Percentiles rank a stretch among this genome's conserved stretches.
Conservation (phyloP, 148 eudicot genomes). For the Spergularia marina region DNA sequence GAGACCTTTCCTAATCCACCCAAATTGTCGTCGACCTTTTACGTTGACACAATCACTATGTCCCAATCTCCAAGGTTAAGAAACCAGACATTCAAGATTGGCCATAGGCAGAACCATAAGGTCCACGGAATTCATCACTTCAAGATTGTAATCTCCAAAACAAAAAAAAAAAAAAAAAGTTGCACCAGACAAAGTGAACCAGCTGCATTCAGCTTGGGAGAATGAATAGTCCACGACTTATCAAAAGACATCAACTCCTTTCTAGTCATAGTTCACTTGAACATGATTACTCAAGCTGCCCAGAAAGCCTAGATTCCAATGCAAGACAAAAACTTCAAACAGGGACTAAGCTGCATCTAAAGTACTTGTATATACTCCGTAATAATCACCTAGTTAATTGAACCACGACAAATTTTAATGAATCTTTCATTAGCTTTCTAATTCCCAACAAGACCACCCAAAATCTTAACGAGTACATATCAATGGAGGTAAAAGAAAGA, state of each 20-base stretch:
- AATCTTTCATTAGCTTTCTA: not conserved
- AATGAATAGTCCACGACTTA: slow-evolving; percentile 55
- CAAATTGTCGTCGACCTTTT: slow-evolving; percentile 63
- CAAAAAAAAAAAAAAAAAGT: slow-evolving; percentile 10
- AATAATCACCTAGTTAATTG: slow-evolving; percentile 48
- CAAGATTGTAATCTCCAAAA: slow-evolving; percentile 38
- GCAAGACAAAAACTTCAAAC: slow-evolving; percentile 64
- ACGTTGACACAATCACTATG: slow-evolving; percentile 20
- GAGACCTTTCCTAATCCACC: slow-evolving; percentile 77
- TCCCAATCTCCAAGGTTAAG: slow-evolving; percentile 88
- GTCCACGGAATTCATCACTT: too few species aligned
- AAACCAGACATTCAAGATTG: slow-evolving; percentile 62
- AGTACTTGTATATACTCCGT: slow-evolving; percentile 51
- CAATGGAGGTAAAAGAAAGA: too few species aligned
- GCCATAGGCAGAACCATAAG: too few species aligned
- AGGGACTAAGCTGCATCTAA: slow-evolving; percentile 90
- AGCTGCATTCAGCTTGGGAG: slow-evolving; percentile 31
- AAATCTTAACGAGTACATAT: too few species aligned
- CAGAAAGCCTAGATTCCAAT: slow-evolving; percentile 63
- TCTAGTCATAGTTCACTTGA: slow-evolving; percentile 85
- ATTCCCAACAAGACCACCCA: not conserved
- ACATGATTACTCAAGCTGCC: slow-evolving; percentile 95
- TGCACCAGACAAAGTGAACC: slow-evolving; percentile 12
- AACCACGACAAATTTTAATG: not conserved
- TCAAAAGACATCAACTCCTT: slow-evolving; percentile 42